Base-by-base conservation (phyloP, 1,284 basidiomycete species). In the Apiotrichum gamsii region DNA sequence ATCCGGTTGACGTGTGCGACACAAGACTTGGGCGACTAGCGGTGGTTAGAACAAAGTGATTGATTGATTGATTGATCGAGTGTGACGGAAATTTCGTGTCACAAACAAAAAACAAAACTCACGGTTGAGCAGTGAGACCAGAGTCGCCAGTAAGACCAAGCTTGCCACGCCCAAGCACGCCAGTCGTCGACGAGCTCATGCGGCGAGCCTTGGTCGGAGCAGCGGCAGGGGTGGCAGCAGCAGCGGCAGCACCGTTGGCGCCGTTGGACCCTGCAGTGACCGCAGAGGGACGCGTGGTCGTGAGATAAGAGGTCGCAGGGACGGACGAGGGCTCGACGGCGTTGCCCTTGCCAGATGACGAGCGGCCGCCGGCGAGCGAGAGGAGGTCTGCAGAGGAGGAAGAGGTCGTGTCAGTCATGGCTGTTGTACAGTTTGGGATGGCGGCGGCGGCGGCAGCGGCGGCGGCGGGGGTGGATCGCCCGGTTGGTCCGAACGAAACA, bases 171-270 rank as follows among this genome's bases (percentile, higher is more conserved):
- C 65, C 66, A 8, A 70, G 55, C 5, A 63, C 66, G n/a, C 64
- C 65, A n/a, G 64, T 63, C 1, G 68, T 69, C 10, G 62, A 65
- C n/a, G 59, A 65, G 46, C 62, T 69, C 62, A 69, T 69, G 41
- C 62, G 42, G 30, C 65, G 50, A 14, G 63, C 51, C 49, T 64
- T 68, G 8, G 60, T 49, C 3, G 51, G 34, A 3, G 53, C 47
- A 28, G 51, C 37, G 4, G 53, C 47, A 28, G 19, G 67, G 8
- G 29, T 28, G 32, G 36, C 41, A 23, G 39, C 20, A 29, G 39
- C 23, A n/a, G 36, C 24, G 28, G 37, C 35, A 23, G 39, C 45
- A 28, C 46, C 52, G 15, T 33, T 48, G n/a, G 39, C 45, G 28
- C 46, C 52, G 15, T 33, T 48, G n/a, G 34, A 30, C 16, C 36